Base-by-base conservation (phyloP, 2,329 filamentous ascomycete genomes). In the Pyrenochaeta sp. region DNA sequence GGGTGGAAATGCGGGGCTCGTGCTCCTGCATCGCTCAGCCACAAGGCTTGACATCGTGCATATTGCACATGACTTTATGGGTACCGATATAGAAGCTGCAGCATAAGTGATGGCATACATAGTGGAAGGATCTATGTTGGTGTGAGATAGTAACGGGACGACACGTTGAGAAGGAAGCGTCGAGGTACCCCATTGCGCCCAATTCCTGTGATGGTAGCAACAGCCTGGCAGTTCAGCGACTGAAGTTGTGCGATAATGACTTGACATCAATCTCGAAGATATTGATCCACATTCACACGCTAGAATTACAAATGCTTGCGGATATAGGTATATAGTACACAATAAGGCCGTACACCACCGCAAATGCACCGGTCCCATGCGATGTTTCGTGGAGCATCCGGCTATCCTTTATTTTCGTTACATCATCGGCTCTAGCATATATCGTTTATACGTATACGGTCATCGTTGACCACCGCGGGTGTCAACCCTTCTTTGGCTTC, bases 281-380 rank as follows among this genome's bases (percentile, higher is more conserved):
- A 5, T 5, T 30, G 28, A 30, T 30, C 28, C 5, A 30, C 1
- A 30, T 39, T n/a, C 22, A 51, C 12, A 28, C 19, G 25, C 30
- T 13, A 43, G 36, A n/a, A 51, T 32, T 54, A 45, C 22, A 5
- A 6, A 40, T 36, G 22, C 34, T 52, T 32, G 42, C 34, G 19
- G 27, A 57, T 50, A 52, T 54, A 53, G 56, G 54, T 59, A 59
- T 59, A 57, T 50, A 46, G 24, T 34, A 52, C n/a, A 36, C 44
- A 30, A 28, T 28, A 46, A 30, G 22, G 39, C n/a, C 37, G 36
- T 19, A n/a, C 13, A 42, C 49, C 12, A 43, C 34, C 8, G 25
- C 9, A 6, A 7, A 34, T 32, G 10, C 32, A 13, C 28, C 43
- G 22, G 27, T 34, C 24, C 10, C 25, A 6, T 13, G 22, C 13